Conservation (phyloP, 2,329 filamentous ascomycete genomes). For the Pseudogymnoascus sp. region DNA sequence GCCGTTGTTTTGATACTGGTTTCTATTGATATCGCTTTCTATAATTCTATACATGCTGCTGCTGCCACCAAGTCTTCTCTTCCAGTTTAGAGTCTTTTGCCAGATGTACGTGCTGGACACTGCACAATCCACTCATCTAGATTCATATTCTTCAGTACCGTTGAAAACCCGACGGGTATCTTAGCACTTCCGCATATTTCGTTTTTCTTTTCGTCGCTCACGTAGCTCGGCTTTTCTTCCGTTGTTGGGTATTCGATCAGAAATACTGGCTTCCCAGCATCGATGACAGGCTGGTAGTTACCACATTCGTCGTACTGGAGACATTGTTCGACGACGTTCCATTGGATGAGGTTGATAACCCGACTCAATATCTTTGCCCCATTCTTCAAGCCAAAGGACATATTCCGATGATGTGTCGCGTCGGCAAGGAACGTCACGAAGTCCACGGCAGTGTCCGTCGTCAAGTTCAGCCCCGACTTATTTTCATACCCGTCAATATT, state of each 20-base stretch:
- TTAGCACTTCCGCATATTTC: background rate
- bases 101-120: background rate
- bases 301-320: slow-evolving; percentile 50
- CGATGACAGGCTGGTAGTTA: slow-evolving; percentile 48
- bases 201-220: background rate
- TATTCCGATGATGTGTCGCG: slow-evolving; percentile 43
- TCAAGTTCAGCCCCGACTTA: slow-evolving; percentile 54
- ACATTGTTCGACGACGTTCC: slow-evolving; percentile 47
- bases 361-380: slow-evolving; percentile 31
- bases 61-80: background rate
- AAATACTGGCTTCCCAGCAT: slow-evolving; percentile 58
- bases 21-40: background rate
- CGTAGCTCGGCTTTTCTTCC: background rate
- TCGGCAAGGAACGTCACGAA: slow-evolving; percentile 53
- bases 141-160: slow-evolving; percentile 5
- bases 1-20: background rate
- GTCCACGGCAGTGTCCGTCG: slow-evolving; percentile 45
- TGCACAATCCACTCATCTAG: slow-evolving; percentile 6
- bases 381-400: slow-evolving; percentile 64
- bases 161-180: background rate
- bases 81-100: background rate
- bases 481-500: slow-evolving; percentile 64
- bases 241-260: slow-evolving; percentile 59
- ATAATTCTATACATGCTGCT: background rate
- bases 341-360: background rate